Percentiles rank a stretch among this genome's conserved stretches.
phyloP scores from a whole-genome alignment of 2,329 filamentous ascomycete genomes.

The Plenodomus lindquistii region DNA sequence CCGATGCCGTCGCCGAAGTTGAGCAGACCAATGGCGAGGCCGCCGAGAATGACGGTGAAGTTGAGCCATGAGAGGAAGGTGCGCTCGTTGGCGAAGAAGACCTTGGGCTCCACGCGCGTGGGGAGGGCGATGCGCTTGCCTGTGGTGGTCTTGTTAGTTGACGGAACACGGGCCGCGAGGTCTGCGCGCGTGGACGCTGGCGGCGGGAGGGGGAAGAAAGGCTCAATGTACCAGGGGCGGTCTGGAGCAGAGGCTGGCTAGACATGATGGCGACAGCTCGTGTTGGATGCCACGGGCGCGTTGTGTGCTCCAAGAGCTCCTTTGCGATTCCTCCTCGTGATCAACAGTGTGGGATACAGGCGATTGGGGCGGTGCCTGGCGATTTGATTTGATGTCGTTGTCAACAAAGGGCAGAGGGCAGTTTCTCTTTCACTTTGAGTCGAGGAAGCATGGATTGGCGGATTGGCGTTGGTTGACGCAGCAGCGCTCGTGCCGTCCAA shows the following conservation, averaged over 20 bases:
- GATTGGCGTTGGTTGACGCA: too few relatives aligned
- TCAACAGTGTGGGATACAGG: too few relatives aligned
- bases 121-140: slow-evolving; percentile 98
- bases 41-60: slow-evolving; percentile 97
- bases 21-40: slow-evolving; percentile 92
- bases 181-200: too few relatives aligned
- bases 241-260: slow-evolving; percentile 92
- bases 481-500: slow-evolving; percentile 24
- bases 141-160: slow-evolving; percentile 45
- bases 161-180: background rate
- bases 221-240: slow-evolving; percentile 72
- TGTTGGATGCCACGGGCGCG: background rate
- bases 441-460: too few relatives aligned
- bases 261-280: slow-evolving; percentile 73
- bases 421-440: background rate
- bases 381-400: background rate
- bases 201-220: background rate
- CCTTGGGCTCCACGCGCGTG: slow-evolving; percentile 97
- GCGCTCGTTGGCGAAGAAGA: slow-evolving; percentile 99
- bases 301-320: background rate
- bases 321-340: background rate
- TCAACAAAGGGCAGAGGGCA: background rate
- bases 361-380: background rate
- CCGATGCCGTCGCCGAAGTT: slow-evolving; percentile 97
- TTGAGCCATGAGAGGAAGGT: slow-evolving; percentile 99